Base-by-base conservation (phyloP, 148 eudicot species). In the Rhododendron williamsianum region DNA sequence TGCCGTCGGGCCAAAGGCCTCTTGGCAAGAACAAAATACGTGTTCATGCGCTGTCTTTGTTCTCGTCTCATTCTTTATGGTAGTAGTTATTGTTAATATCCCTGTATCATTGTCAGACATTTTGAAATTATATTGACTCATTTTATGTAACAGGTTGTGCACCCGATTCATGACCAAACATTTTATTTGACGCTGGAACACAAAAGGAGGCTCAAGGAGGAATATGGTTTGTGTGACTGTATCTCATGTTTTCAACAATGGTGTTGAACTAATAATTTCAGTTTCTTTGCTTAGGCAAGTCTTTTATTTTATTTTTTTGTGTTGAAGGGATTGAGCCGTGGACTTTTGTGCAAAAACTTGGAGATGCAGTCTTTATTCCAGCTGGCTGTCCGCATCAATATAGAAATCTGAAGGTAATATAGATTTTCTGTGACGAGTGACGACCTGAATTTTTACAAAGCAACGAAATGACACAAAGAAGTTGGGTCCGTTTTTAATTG, bases 361-460 rank as follows among this genome's bases (percentile, higher is more conserved):
- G 93, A 49, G 94, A 92, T 80, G 93, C 94, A 51, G 92, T 92
- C 43, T 88, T 91, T 81, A 89, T 92, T 82, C 94, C 94, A 36
- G 94, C 92, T 76, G 93, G 94, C 41, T 91, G 93, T 46, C 90
- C 94, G 18, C 93, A 91, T 81, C 93, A 92, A 92, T 91, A 91
- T 60, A 90, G 92, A 87, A 92, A 91, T 89, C 81, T 93, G 86
- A 90, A 90, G 93, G 95, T 93, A 89, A 25, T 51, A 38, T 56
- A 12, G 69, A 25, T 43, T 46, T 25, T 72, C 13, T 71, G 18
- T 30, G 38, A 71, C 3, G 13, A 48, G 78, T 72, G 25, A 65
- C 2, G 13, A 10, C 35, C 19, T 4, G 27, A 25, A 10, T 9
- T 67, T 67, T 27, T 67, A 10, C 8, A 25, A 25, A 25, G 33